Percentiles rank a stretch among this genome's conserved stretches.
Conservation (phyloP, 164 flowering plant genomes). For the Macadamia tetraphylla region DNA sequence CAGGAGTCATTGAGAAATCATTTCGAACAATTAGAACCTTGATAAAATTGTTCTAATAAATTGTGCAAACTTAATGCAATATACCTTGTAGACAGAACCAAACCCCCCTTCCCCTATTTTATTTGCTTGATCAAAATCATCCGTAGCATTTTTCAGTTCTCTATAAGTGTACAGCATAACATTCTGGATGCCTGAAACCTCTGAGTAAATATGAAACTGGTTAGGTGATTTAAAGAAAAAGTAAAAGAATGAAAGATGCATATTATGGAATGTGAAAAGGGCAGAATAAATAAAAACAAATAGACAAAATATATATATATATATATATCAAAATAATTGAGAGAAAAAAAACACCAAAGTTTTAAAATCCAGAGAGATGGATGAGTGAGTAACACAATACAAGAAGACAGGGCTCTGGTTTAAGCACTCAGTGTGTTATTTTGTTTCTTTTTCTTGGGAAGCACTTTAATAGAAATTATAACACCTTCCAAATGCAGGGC, state of each 20-base stretch:
- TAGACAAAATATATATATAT: too few relatives aligned
- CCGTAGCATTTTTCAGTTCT: constrained; percentile 64
- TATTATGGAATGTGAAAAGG: background rate
- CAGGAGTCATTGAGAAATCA: background rate
- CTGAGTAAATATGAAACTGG: constrained; percentile 26
- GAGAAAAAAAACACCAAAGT: too few relatives aligned
- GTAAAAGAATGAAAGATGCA: background rate
- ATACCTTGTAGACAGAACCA: constrained; percentile 89
- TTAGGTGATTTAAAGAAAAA: constrained; percentile 7
- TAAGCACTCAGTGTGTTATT: too few relatives aligned
- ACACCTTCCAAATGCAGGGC: too few relatives aligned
- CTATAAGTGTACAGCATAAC: constrained; percentile 45
- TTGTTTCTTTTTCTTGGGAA: too few relatives aligned
- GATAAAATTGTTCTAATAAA: background rate
- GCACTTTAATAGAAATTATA: too few relatives aligned
- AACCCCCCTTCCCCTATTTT: constrained; percentile 95
- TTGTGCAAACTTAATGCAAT: background rate
- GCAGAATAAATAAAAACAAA: too few relatives aligned
- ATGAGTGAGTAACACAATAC: too few relatives aligned
- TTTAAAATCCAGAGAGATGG: too few relatives aligned
- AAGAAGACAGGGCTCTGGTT: too few relatives aligned
- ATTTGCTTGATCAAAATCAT: constrained; percentile 57
- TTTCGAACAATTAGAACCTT: background rate
- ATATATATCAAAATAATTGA: too few relatives aligned
- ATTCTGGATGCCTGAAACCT: constrained; percentile 41